Base-by-base conservation (phyloP, 495 filamentous ascomycete genomes). In the Friedmanniomyces endolithicus region DNA sequence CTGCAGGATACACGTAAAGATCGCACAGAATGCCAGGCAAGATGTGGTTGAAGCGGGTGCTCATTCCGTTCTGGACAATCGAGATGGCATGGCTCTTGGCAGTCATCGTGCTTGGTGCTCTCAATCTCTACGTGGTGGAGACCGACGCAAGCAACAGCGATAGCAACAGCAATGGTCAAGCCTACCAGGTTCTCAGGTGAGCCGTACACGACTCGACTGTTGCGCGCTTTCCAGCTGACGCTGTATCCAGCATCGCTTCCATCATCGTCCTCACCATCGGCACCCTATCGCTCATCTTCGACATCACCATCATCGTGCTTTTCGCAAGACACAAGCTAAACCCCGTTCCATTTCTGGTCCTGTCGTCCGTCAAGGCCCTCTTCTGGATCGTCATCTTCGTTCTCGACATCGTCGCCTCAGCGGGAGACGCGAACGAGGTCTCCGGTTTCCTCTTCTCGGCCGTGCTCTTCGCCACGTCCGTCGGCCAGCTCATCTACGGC, bases 31-130 rank as follows among this genome's bases (percentile, higher is more conserved):
- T 55, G 46, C 3, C 6, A 3, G 23, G 31, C 19, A 50, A 56
- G n/a, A 55, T 62, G 14, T 70, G 69, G 69, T 53, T 63, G 9
- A 70, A 68, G 35, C 12, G 51, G 11, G 56, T 68, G n/a, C 58
- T 71, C 11, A 60, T 70, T 17, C 69, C 69, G n/a, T 65, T 67
- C 54, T 70, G 68, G 68, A 48, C 49, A 8, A 17, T 67, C 22
- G 65, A 71, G 24, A 16, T 70, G 2, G 22, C 59, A 14, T 52
- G 64, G 23, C 37, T 58, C 43, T 14, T 56, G 39, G 24, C 57
- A 11, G 51, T 65, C 29, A 58, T 64, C 12, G 51, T 47, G 6
- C 14, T 53, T 19, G 14, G 16, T 22, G 63, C 55, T 6, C 48
- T 58, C 6, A 53, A 43, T 2, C 52, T 57, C n/a, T 45, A 20